phyloP scores from a whole-genome alignment of 2,329 filamentous ascomycete genomes.

The Fusarium caatingaense region DNA sequence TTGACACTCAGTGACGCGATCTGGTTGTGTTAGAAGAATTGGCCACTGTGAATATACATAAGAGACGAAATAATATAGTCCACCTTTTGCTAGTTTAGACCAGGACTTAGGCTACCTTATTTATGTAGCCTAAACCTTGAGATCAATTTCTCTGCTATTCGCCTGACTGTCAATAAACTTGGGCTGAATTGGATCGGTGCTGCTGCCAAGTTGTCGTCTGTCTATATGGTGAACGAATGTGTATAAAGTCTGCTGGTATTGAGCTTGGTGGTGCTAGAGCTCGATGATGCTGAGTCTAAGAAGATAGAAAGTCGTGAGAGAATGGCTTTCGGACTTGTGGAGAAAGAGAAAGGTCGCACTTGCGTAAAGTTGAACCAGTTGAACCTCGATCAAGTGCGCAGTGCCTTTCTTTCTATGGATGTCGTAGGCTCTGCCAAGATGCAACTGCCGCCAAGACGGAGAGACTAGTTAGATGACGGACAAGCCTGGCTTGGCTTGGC shows the following conservation, averaged over 20 bases:
- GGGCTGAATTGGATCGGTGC: not conserved
- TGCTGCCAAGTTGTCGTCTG: not conserved
- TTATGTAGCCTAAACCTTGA: not conserved
- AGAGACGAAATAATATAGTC: not conserved
- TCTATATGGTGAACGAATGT: too few species aligned
- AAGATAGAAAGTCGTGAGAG: not conserved
- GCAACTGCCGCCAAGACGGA: conserved; percentile 36
- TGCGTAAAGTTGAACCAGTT: conserved; percentile 24
- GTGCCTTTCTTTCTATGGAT: conserved; percentile 18
- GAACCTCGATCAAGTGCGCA: conserved; percentile 25
- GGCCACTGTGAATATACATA: not conserved
- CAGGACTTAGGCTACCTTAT: not conserved
- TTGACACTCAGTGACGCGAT: conserved; percentile 6
- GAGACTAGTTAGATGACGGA: conserved; percentile 25
- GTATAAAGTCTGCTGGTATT: too few species aligned
- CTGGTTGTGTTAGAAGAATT: not conserved
- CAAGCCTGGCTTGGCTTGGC: conserved; percentile 39
- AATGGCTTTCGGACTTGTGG: not conserved
- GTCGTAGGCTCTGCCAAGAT: conserved; percentile 31
- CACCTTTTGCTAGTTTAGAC: not conserved
- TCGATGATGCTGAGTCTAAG: not conserved
- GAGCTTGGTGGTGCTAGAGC: too few species aligned
- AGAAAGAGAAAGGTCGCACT: conserved; percentile 12
- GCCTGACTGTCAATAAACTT: too few species aligned
- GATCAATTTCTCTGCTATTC: too few species aligned